Conservation (phyloP, 257 asterid genomes). For the Jacaranda copaia region DNA sequence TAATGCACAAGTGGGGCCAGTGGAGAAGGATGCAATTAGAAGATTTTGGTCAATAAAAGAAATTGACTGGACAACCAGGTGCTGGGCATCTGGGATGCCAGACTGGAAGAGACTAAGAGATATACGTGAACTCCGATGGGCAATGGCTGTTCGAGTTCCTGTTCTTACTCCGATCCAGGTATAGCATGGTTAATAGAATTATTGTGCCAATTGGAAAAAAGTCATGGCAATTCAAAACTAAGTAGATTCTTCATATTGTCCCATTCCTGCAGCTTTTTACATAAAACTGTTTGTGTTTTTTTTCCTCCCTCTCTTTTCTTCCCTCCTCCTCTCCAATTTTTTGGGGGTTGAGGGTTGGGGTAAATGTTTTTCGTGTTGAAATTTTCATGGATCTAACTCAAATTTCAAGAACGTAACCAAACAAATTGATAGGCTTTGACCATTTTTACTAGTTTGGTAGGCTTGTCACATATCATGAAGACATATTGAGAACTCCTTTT, state of each 20-base stretch:
- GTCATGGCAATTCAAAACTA: neutral
- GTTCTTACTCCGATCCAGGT: conserved; percentile 96
- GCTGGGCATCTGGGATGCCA: conserved; percentile 96
- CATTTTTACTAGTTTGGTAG: neutral
- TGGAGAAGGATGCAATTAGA: conserved; percentile 96
- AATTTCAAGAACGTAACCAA: neutral
- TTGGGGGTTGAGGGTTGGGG: neutral
- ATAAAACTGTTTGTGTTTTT: neutral
- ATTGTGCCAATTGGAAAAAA: conserved; percentile 10
- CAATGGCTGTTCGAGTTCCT: conserved; percentile 89
- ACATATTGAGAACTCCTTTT: conserved; percentile 2
- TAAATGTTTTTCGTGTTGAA: neutral
- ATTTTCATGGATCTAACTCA: conserved; percentile 2
- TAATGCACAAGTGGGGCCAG: conserved; percentile 86
- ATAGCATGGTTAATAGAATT: conserved; percentile 30
- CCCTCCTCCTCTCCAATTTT: too few relatives aligned
- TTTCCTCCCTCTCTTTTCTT: too few relatives aligned
- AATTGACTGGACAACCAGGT: conserved; percentile 93
- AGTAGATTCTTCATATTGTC: conserved; percentile 12
- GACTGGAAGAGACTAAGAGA: conserved; percentile 98
- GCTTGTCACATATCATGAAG: neutral
- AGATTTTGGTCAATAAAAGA: conserved; percentile 95
- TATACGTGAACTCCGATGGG: conserved; percentile 98
- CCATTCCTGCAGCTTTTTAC: neutral
- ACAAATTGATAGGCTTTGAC: neutral